phyloP scores from a whole-genome alignment of 192 early-diverging fungal genomes.

The Radiomyces spectabilis region DNA sequence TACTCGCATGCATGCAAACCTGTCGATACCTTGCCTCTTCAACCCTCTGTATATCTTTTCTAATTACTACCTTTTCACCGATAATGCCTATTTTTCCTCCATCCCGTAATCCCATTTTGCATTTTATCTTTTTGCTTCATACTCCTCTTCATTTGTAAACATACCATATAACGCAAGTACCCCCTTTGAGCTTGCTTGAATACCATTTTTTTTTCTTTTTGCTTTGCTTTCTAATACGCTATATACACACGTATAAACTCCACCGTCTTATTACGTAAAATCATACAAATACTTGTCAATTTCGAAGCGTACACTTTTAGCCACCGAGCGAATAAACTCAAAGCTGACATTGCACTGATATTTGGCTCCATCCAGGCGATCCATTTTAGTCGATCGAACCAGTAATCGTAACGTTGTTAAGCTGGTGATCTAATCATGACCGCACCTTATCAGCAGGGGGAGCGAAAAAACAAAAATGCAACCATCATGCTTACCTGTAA shows the following conservation, averaged over 20 bases:
- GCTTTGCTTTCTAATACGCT: no score
- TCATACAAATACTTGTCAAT: slow-evolving; percentile 77
- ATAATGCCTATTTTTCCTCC: no score
- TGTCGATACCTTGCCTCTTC: slow-evolving; percentile 57
- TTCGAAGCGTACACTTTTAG: slow-evolving; percentile 77
- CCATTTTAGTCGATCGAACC: slow-evolving; percentile 57
- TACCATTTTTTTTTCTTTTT: no score
- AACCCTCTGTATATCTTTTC: slow-evolving; percentile 57
- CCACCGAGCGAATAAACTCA: slow-evolving; percentile 66
- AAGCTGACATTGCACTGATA: slow-evolving; percentile 87
- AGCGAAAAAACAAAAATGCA: neutral
- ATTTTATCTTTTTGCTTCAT: no score
- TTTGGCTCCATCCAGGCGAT: slow-evolving; percentile 76
- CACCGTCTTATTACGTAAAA: no score
- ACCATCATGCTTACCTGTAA: slow-evolving; percentile 33
- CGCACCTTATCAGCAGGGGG: no score
- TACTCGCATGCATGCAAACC: no score
- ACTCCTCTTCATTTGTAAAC: no score
- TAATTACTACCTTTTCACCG: slow-evolving; percentile 23
- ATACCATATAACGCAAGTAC: no score
- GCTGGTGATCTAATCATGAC: slow-evolving; percentile 79
- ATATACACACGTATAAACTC: no score
- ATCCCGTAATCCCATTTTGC: no score
- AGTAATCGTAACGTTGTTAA: slow-evolving; percentile 73
- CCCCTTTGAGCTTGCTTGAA: no score